Base-by-base conservation (phyloP, 2,329 filamentous ascomycete genomes). In the Nothomitra cinnamomea region DNA sequence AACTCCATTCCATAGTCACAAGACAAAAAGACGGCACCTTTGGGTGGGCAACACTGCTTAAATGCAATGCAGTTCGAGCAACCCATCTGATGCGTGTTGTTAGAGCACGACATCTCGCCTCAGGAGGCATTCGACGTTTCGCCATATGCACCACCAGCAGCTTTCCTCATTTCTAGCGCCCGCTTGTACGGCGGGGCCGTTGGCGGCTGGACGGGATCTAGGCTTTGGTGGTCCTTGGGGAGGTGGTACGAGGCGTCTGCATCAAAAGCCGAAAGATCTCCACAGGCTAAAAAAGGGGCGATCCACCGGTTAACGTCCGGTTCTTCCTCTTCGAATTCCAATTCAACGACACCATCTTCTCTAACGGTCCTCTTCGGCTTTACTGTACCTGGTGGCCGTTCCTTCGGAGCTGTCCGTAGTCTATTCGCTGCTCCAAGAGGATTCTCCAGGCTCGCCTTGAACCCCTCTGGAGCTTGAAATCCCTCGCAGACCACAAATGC, bases 401-500 rank as follows among this genome's bases (percentile, higher is more conserved):
- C 60, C 15, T 57, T 62, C 53, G 58, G 24, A 59, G 45, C 45
- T 4, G 6, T 32, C 19, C 13, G 24, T 13, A 35, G n/a, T 32
- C 21, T 43, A 67, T 65, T 17, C 0, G 81, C 79, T 7, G 82
- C 76, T 1, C 84, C 85, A 1, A 92, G 69, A 1, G 85, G 85
- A 60, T 82, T 79, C 61, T 88, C 83, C 2, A 92, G 70, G 61
- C 82, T 88, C 2, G 85, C 80, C 47, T 76, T 77, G 69, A 88
- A 92, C 0, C 84, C 85, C 13, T 72, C 69, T 0, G 90, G 89
- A 2, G 87, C 89, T 21, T 76, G 74, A 65, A 96, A 98, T 57
- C 88, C 86, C 61, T 94, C 77, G 65, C 92, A 95, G 15, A 98
- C 90, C 48, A 98, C 86, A 61, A 98, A 98, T 0, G 92, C 90